Conservation (phyloP, 148 eudicot species). For the Cornus suecica region DNA sequence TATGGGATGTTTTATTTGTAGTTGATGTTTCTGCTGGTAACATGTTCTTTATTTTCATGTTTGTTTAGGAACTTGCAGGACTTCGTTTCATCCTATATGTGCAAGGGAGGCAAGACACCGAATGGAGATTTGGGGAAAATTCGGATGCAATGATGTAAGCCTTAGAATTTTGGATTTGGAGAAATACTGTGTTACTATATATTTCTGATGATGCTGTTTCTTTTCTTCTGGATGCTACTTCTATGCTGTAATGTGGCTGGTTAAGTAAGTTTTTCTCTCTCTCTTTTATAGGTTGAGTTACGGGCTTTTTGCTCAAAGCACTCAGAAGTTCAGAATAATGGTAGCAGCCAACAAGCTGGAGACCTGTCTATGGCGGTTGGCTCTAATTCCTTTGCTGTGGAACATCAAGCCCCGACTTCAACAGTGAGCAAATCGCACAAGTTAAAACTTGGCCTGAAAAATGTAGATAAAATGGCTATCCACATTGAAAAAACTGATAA, state of each 20-base stretch:
- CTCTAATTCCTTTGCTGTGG: slow-evolving; percentile 28
- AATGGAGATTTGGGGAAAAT: slow-evolving; percentile 96
- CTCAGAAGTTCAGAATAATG: slow-evolving; percentile 41
- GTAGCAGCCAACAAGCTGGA: slow-evolving; percentile 24
- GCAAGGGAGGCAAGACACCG: slow-evolving; percentile 91
- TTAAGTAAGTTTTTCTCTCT: background rate
- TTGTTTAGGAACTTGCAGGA: slow-evolving; percentile 84
- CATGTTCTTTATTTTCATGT: slow-evolving; percentile 16
- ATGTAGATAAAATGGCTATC: slow-evolving; percentile 50
- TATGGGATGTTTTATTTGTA: background rate
- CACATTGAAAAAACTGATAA: slow-evolving; percentile 26
- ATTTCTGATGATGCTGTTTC: background rate
- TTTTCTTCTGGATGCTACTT: background rate
- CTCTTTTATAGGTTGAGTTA: slow-evolving; percentile 63
- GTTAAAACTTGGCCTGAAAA: slow-evolving; percentile 48
- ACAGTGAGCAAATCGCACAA: slow-evolving; percentile 35
- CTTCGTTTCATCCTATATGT: slow-evolving; percentile 92
- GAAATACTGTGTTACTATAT: background rate
- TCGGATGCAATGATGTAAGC: slow-evolving; percentile 93
- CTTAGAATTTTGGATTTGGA: background rate
- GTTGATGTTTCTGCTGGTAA: slow-evolving; percentile 19
- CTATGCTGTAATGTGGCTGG: background rate
- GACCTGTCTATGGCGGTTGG: slow-evolving; percentile 25
- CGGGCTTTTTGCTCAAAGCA: slow-evolving; percentile 88
- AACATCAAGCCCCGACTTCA: slow-evolving; percentile 18